Conservation (phyloP, 768 basidiomycete species). For the Hortiboletus campestris region DNA sequence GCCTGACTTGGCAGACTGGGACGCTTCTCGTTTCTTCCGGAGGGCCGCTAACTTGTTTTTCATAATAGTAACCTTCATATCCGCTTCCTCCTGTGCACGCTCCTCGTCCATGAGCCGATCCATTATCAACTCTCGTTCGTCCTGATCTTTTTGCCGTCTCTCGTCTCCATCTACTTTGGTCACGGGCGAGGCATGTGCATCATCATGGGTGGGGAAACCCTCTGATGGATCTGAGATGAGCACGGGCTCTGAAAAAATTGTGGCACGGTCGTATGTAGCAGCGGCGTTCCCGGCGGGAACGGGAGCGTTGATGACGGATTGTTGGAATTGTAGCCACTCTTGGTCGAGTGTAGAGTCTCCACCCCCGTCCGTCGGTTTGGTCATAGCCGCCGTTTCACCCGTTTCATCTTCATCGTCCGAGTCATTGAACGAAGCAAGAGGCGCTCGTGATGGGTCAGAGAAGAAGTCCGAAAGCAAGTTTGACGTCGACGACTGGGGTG, state of each 20-base stretch:
- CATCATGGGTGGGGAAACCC: slow-evolving; percentile 47
- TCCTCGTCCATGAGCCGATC: slow-evolving; percentile 84
- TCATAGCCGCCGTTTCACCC: slow-evolving; percentile 3
- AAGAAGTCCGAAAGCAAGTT: slow-evolving; percentile 72
- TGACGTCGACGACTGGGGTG: slow-evolving; percentile 11
- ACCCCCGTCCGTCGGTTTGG: background rate
- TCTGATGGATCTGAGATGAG: slow-evolving; percentile 44
- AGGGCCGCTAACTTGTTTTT: slow-evolving; percentile 65
- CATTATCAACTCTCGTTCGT: slow-evolving; percentile 82
- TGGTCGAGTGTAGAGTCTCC: slow-evolving; percentile 48
- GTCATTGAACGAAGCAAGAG: slow-evolving; percentile 34
- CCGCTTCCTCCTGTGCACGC: slow-evolving; percentile 83
- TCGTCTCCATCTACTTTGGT: slow-evolving; percentile 32
- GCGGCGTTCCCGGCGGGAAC: slow-evolving; percentile 28
- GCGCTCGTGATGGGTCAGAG: slow-evolving; percentile 66
- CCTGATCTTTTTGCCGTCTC: slow-evolving; percentile 54
- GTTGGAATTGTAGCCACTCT: slow-evolving; percentile 76
- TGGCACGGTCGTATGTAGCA: slow-evolving; percentile 67
- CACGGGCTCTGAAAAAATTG: slow-evolving; percentile 67
- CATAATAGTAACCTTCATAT: slow-evolving; percentile 65
- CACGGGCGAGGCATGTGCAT: slow-evolving; percentile 16
- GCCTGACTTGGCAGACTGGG: slow-evolving; percentile 20
- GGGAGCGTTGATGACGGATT: slow-evolving; percentile 51
- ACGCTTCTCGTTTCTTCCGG: slow-evolving; percentile 43
- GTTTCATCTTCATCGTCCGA: slow-evolving; percentile 45